phyloP scores from a whole-genome alignment of 2,329 filamentous ascomycete genomes.

The Pyrenophora graminea region DNA sequence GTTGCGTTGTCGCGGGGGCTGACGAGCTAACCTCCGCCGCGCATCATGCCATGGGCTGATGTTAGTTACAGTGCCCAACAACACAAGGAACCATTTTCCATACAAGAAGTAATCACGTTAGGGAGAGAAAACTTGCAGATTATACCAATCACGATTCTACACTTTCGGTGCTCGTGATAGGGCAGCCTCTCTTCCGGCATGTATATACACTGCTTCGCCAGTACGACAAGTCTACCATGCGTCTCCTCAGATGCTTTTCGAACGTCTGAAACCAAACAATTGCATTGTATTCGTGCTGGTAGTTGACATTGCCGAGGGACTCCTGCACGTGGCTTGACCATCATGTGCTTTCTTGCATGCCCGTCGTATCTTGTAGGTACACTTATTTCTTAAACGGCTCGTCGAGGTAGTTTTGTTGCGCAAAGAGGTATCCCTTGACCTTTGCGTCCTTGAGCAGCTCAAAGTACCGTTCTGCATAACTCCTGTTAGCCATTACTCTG shows the following conservation, averaged over 20 bases:
- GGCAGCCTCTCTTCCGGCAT: constrained; percentile 21
- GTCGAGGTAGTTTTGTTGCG: constrained; percentile 75
- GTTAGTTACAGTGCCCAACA: not conserved
- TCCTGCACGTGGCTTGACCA: constrained; percentile 1
- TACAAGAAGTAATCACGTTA: constrained; percentile 1
- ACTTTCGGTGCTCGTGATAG: constrained; percentile 9
- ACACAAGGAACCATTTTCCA: no score
- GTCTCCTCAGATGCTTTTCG: constrained; percentile 6
- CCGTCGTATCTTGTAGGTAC: not conserved
- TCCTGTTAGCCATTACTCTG: constrained; percentile 26
- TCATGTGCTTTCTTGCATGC: constrained; percentile 2
- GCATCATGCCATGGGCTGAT: constrained; percentile 10
- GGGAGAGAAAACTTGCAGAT: not conserved
- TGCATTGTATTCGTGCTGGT: constrained; percentile 10
- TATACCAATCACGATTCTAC: constrained; percentile 13
- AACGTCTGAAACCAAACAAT: constrained; percentile 15
- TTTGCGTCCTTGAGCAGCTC: constrained; percentile 76
- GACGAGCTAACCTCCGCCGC: constrained; percentile 26
- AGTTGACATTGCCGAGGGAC: not conserved
- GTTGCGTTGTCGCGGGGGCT: constrained; percentile 27
- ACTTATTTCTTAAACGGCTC: constrained; percentile 23
- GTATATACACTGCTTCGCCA: constrained; percentile 39
- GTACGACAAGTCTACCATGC: constrained; percentile 19
- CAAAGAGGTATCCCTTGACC: constrained; percentile 77
- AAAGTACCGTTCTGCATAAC: constrained; percentile 71